Evolutionary conservation across 2,329 filamentous ascomycete species (phyloP), one percentile per base, ranked within the genome.

Genomic region (Pseudogymnoascus sp.): DNA sequence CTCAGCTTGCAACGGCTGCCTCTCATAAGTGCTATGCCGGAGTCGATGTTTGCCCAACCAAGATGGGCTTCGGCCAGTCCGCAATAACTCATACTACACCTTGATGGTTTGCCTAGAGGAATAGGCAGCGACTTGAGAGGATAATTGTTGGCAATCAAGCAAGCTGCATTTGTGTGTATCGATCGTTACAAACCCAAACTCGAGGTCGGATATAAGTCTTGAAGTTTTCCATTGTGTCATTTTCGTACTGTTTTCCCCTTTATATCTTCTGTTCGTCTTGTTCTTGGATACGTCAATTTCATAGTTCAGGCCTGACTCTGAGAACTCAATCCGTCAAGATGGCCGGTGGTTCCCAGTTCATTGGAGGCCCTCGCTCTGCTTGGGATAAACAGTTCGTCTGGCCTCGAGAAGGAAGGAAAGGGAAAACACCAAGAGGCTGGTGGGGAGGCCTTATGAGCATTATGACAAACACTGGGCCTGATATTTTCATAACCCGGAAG

Each of bases 381-480:
- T 62, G 60, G 60, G 42, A 62, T 25, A 53, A 53, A 33, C 60
- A 62, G 42, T 62, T 62, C 28, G 60, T 62, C 5, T 62, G 60
- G 60, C 60, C 60, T n/a, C 37, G 42, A 23, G 60, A 62, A 18
- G 38, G 59, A 31, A 38, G 38, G 12, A 38, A 60, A 33, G 50
- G 50, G 5, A 56, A 56, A 21, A 69, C 67, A 59, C 70, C 70
- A 10, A 59, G 62, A 25, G 63, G 63, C 61, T 64, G 65, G 14
- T 66, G 62, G 44, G 67, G 71, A 25, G 70, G 71, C 3, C 71
- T 70, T 37, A 68, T 67, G 31, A 65, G 69, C 12, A 61, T 71
- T 18, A 53, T 78, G 18, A 69, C 70, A 18, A 74, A 79, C 37
- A 74, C 72, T 63, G 77, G 76, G 1, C 76, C 77, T 11, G 77